Conservation (phyloP, 2,329 filamentous ascomycete species). For the Claviceps arundinis region DNA sequence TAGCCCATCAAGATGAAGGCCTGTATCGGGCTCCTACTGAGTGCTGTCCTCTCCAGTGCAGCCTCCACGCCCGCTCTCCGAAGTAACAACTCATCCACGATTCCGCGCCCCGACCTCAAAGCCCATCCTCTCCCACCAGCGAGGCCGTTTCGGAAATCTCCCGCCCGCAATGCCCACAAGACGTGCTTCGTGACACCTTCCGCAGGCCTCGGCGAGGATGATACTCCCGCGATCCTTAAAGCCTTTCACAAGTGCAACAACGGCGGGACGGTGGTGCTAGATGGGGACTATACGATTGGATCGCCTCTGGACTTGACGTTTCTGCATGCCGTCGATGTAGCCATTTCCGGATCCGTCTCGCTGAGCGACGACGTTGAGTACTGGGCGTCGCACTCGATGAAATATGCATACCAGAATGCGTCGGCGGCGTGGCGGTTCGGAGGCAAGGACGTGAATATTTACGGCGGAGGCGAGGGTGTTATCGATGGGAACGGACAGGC, state of each 20-base stretch:
- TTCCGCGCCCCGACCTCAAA: neutral
- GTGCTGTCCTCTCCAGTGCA: neutral
- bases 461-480: conserved; percentile 33
- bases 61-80: neutral
- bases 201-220: neutral
- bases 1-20: too few species aligned
- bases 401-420: conserved; percentile 53
- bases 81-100: neutral
- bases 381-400: conserved; percentile 53
- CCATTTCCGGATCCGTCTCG: conserved; percentile 39
- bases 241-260: conserved; percentile 35
- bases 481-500: conserved; percentile 51
- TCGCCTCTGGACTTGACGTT: conserved; percentile 54
- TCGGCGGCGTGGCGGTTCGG: conserved; percentile 23
- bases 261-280: conserved; percentile 49
- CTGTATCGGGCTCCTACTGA: neutral
- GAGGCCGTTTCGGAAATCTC: neutral
- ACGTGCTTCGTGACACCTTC: neutral
- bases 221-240: neutral
- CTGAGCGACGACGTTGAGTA: conserved; percentile 57
- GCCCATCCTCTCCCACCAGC: neutral
- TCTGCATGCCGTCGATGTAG: conserved; percentile 48
- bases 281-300: conserved; percentile 45
- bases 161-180: neutral
- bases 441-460: conserved; percentile 42